Evolutionary conservation across 257 asterid species (phyloP).

Genomic region (Solanum lignicaule): DNA sequence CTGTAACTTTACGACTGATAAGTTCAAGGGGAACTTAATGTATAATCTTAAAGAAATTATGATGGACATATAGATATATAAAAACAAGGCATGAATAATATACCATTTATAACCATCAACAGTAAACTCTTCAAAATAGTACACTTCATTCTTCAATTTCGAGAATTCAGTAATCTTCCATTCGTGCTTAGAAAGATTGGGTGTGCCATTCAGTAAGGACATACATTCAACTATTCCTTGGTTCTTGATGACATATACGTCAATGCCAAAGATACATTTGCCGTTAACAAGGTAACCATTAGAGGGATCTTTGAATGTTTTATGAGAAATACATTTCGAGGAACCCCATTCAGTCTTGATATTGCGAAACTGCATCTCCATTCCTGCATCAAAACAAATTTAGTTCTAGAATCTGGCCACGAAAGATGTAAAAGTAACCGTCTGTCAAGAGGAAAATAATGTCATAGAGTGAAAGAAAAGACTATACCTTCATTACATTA

Average conservation of each 20-base stretch:
- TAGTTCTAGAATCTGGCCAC: background rate
- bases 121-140: background rate
- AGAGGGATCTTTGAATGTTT: background rate
- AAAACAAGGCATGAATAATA: background rate
- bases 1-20: background rate
- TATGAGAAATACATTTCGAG: background rate
- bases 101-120: background rate
- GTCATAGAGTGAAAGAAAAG: background rate
- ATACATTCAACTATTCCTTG: background rate
- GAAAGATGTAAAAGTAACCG: background rate
- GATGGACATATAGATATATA: no score
- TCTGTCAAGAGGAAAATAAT: background rate
- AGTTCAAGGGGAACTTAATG: no score
- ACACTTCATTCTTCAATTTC: background rate
- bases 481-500: background rate
- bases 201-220: background rate
- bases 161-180: no score
- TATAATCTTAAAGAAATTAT: no score
- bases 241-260: background rate
- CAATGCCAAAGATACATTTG: background rate
- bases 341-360: background rate
- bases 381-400: background rate
- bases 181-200: background rate
- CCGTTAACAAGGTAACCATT: background rate
- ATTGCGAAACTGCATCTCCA: background rate